Evolutionary conservation across 257 asterid genomes (phyloP), one percentile per base, ranked within the genome.

Genomic region (Ehretia macrophylla): DNA sequence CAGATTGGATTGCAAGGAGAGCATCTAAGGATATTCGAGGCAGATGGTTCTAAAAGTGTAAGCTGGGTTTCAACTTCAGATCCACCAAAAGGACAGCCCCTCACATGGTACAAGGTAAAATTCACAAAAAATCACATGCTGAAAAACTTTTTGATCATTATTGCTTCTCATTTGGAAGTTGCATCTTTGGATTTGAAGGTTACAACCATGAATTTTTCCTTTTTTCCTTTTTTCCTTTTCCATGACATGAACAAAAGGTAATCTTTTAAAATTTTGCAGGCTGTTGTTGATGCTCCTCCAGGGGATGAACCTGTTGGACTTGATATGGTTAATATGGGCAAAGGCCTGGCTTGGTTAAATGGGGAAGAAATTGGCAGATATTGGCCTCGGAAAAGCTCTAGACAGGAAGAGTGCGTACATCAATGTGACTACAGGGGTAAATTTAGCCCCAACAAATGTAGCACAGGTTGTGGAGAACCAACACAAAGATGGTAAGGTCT

Each of bases 71-170:
- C 86, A n/a, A 79, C 82, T 75, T 72, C 81, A 38, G 68, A 63
- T 53, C 96, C 96, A 62, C 95, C 95, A 53, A 83, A 77, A 69
- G 81, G 75, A n/a, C 95, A 81, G 60, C 83, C 95, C 66, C 88
- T 90, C 32, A 90, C 93, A 63, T 90, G 97, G 97, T 90, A 90
- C 83, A 90, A 86, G 97, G 97, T 90, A 84, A 62, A 40, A 44
- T 42, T 27, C 19, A 8, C 57, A 39, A 49, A 57, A 32, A 1
- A 14, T 11, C n/a, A 20, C 27, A 13, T 0, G 20, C 39, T 42
- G 35, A 48, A 18, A 48, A 48, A 16, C 52, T 16, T 10, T 45
- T 45, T 4, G 52, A 17, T 8, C 54, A n/a, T 17, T 27, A 6
- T 27, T 27, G 6, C 35, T 27, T 27, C 35, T 27, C 54, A 49